phyloP scores from a whole-genome alignment of 2,329 filamentous ascomycete species.

The Golovinomyces cichoracearum region DNA sequence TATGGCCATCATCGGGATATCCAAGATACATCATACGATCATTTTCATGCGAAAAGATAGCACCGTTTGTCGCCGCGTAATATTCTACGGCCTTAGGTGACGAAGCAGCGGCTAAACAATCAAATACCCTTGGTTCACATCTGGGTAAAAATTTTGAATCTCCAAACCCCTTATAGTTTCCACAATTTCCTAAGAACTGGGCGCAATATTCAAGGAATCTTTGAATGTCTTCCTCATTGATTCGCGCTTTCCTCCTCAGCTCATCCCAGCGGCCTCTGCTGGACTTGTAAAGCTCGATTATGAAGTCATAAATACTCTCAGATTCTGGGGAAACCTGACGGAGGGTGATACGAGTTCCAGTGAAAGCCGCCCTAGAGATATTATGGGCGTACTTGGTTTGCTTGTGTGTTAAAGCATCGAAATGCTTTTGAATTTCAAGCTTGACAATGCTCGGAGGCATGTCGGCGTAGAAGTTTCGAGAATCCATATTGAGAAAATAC shows the following conservation, averaged over 20 bases:
- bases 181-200: slow-evolving; percentile 51
- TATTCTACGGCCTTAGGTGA: slow-evolving; percentile 32
- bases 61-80: slow-evolving; percentile 42
- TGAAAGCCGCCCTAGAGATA: slow-evolving; percentile 48
- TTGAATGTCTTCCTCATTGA: slow-evolving; percentile 30
- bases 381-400: slow-evolving; percentile 82
- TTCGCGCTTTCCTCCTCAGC: slow-evolving; percentile 16
- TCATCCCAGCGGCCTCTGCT: slow-evolving; percentile 44
- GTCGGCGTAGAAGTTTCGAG: slow-evolving; percentile 71
- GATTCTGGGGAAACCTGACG: slow-evolving; percentile 63
- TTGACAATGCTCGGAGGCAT: slow-evolving; percentile 68
- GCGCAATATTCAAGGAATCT: slow-evolving; percentile 52
- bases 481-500: too few relatives aligned
- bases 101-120: slow-evolving; percentile 32
- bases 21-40: slow-evolving; percentile 47
- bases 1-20: slow-evolving; percentile 46
- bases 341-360: slow-evolving; percentile 52
- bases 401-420: slow-evolving; percentile 46
- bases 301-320: slow-evolving; percentile 57
- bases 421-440: slow-evolving; percentile 79
- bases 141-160: slow-evolving; percentile 64
- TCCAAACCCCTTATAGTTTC: slow-evolving; percentile 73
- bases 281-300: slow-evolving; percentile 41
- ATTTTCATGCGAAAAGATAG: slow-evolving; percentile 42
- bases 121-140: slow-evolving; percentile 35